These are phyloP conservation scores for Pleurotus platypus DNA, from an alignment of 768 basidiomycete genomes.

Conservation along the genomic window DNA sequence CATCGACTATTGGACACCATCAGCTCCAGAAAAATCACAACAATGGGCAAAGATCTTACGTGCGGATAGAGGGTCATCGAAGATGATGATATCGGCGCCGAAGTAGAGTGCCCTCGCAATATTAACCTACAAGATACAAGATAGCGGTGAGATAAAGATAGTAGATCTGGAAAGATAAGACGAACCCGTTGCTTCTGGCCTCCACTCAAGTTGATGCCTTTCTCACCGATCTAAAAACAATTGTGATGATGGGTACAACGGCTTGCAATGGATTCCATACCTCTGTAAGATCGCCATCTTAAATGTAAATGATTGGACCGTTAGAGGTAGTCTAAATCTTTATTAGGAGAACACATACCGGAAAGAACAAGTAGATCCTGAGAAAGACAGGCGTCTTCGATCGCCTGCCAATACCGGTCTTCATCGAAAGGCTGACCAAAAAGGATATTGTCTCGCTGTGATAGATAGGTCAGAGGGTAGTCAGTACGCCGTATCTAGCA, in stretches of 20 bases:
- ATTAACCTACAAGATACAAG: constrained; percentile 45
- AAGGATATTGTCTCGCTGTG: constrained; percentile 59
- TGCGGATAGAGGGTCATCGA: constrained; percentile 66
- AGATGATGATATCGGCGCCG: constrained; percentile 55
- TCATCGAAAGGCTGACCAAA: constrained; percentile 67
- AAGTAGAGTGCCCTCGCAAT: constrained; percentile 70
- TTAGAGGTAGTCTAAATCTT: no score
- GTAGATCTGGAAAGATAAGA: not conserved
- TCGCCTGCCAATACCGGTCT: constrained; percentile 60
- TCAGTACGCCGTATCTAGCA: not conserved
- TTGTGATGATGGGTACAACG: not conserved
- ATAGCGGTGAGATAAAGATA: not conserved
- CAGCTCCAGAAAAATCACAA: not conserved
- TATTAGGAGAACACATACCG: not conserved
- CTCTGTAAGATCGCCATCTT: constrained; percentile 72
- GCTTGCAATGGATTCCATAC: constrained; percentile 25
- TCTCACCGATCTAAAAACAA: constrained; percentile 57
- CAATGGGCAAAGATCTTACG: constrained; percentile 27
- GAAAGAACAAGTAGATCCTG: constrained; percentile 58
- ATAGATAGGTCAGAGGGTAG: not conserved
- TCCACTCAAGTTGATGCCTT: constrained; percentile 64
- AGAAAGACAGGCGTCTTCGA: constrained; percentile 55
- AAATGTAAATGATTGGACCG: constrained; percentile 22
- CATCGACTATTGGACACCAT: constrained; percentile 50
- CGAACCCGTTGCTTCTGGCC: constrained; percentile 61